These are phyloP conservation scores for Suhomyces chickasaworum DNA, from an alignment of 1,139 yeast species.

Conservation along the genomic window DNA sequence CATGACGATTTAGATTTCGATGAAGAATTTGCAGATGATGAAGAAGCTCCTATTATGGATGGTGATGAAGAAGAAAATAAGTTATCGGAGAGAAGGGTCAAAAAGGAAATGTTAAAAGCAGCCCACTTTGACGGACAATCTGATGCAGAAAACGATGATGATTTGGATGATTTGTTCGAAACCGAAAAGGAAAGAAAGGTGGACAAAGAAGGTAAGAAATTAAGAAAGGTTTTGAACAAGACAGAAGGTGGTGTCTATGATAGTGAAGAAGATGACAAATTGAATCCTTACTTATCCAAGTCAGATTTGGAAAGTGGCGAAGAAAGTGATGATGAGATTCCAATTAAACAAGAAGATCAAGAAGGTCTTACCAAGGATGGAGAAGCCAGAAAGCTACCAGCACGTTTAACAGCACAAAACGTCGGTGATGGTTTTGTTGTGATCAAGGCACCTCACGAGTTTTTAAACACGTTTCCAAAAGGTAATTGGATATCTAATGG, in stretches of 20 bases:
- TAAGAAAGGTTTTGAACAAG: constrained; percentile 80
- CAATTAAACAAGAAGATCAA: constrained; percentile 48
- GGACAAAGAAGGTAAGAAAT: constrained; percentile 87
- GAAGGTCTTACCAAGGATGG: constrained; percentile 27
- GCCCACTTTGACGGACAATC: constrained; percentile 68
- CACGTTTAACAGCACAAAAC: constrained; percentile 48
- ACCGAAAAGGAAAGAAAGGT: constrained; percentile 66
- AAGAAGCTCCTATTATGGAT: constrained; percentile 97
- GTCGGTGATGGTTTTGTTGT: constrained; percentile 68
- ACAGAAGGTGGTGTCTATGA: constrained; percentile 92
- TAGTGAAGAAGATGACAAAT: constrained; percentile 71
- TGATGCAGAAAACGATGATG: constrained; percentile 60
- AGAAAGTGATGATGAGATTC: constrained; percentile 34
- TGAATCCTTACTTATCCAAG: constrained; percentile 78
- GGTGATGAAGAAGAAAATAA: constrained; percentile 96
- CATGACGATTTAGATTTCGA: constrained; percentile 93
- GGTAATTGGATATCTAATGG: constrained; percentile 85
- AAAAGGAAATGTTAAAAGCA: constrained; percentile 87
- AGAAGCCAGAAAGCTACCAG: constrained; percentile 11
- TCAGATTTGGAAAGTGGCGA: constrained; percentile 68
- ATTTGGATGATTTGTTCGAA: constrained; percentile 66
- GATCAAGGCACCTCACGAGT: constrained; percentile 62
- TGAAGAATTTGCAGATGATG: constrained; percentile 98
- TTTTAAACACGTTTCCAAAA: constrained; percentile 66
- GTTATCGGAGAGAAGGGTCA: constrained; percentile 83